These are phyloP conservation scores for Phlyctochytrium arcticum DNA, from an alignment of 192 early-diverging fungal genomes.

Conservation along the genomic window DNA sequence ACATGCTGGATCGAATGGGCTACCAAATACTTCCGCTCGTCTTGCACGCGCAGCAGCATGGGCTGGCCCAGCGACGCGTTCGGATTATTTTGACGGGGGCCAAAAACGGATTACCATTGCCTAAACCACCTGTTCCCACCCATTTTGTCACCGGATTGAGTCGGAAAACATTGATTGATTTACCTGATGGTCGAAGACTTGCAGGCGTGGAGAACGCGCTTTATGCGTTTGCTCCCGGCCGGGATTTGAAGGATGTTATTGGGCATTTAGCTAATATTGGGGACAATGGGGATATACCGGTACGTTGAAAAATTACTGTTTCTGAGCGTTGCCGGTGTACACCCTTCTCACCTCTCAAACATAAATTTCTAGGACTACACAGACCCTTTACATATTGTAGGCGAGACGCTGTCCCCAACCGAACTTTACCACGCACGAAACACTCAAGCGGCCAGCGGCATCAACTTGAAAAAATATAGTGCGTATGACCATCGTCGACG, in stretches of 20 bases:
- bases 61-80: conserved; percentile 1
- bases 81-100: background rate
- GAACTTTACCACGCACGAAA: too few relatives aligned
- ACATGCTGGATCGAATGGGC: background rate
- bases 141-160: background rate
- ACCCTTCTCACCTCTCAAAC: too few relatives aligned
- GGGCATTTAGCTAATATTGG: background rate
- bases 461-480: too few relatives aligned
- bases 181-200: background rate
- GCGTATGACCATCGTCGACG: too few relatives aligned
- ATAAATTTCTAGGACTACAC: too few relatives aligned
- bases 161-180: background rate
- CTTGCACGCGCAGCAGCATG: background rate
- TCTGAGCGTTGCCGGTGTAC: too few relatives aligned
- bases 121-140: background rate
- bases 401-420: too few relatives aligned
- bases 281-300: conserved; percentile 1
- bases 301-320: too few relatives aligned
- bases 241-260: background rate
- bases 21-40: background rate
- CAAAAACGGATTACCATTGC: background rate
- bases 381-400: too few relatives aligned
- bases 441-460: too few relatives aligned
- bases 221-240: background rate
- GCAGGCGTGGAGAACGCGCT: background rate